These are phyloP conservation scores for Sugiyamaella smithiae DNA, from an alignment of 805 yeast genomes.

Conservation along the genomic window DNA sequence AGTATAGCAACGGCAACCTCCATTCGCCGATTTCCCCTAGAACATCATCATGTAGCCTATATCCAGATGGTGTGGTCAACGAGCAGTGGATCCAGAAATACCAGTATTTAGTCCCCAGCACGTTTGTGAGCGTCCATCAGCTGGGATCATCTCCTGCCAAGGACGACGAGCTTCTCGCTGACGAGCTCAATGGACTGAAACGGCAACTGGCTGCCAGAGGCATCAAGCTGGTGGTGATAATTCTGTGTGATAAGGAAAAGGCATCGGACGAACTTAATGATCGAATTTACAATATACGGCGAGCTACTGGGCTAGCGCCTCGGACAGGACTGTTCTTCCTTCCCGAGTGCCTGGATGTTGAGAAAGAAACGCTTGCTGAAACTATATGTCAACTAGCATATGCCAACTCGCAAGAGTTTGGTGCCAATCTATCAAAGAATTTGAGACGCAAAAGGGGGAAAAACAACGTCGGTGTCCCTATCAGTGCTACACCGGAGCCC, in stretches of 20 bases:
- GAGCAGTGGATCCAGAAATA: slow-evolving; percentile 55
- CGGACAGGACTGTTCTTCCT: slow-evolving; percentile 45
- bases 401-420: slow-evolving; percentile 46
- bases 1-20: slow-evolving; percentile 12
- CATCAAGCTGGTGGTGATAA: slow-evolving; percentile 23
- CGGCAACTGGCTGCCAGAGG: slow-evolving; percentile 16
- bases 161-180: slow-evolving; percentile 29
- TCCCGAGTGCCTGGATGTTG: slow-evolving; percentile 41
- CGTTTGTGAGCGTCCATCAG: slow-evolving; percentile 46
- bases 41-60: slow-evolving; percentile 39
- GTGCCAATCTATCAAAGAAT: slow-evolving; percentile 40
- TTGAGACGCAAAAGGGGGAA: slow-evolving; percentile 40
- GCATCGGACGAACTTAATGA: slow-evolving; percentile 25
- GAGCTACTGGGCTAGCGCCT: slow-evolving; percentile 43
- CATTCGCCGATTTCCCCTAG: slow-evolving; percentile 45
- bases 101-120: slow-evolving; percentile 45
- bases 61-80: slow-evolving; percentile 44
- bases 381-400: slow-evolving; percentile 39
- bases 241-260: slow-evolving; percentile 22
- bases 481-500: slow-evolving; percentile 11
- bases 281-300: slow-evolving; percentile 40
- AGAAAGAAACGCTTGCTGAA: slow-evolving; percentile 40
- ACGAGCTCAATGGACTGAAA: slow-evolving; percentile 23
- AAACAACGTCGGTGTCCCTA: slow-evolving; percentile 9
- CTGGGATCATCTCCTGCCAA: slow-evolving; percentile 26